These are phyloP conservation scores for Phylloporus sp. DNA, from an alignment of 768 basidiomycete genomes.

Conservation along the genomic window DNA sequence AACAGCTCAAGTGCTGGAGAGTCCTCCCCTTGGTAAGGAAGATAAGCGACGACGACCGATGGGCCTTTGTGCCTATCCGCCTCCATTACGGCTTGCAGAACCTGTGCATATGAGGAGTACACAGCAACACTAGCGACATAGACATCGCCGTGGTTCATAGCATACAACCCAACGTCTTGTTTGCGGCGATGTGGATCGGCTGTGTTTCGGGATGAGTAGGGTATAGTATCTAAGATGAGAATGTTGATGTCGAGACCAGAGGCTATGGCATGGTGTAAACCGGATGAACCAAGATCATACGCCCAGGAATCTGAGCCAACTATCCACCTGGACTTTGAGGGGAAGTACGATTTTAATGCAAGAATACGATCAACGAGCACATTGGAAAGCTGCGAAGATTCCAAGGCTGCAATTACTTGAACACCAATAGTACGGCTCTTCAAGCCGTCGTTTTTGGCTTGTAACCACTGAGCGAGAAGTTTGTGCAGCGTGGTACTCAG, in stretches of 20 bases:
- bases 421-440: conserved; percentile 59
- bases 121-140: conserved; percentile 95
- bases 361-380: conserved; percentile 54
- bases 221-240: conserved; percentile 88
- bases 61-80: conserved; percentile 90
- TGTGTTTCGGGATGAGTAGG: conserved; percentile 75
- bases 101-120: conserved; percentile 93
- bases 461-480: conserved; percentile 74
- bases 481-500: conserved; percentile 57
- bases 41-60: conserved; percentile 87
- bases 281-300: conserved; percentile 92
- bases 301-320: conserved; percentile 98
- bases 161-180: conserved; percentile 95
- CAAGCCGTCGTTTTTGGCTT: conserved; percentile 62
- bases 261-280: conserved; percentile 90
- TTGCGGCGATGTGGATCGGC: conserved; percentile 74
- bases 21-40: conserved; percentile 80
- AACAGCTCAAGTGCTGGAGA: conserved; percentile 82
- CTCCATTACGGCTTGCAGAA: conserved; percentile 85
- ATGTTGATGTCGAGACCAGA: conserved; percentile 92
- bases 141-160: conserved; percentile 96
- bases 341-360: conserved; percentile 55
- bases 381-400: conserved; percentile 36
- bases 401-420: conserved; percentile 49
- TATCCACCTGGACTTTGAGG: conserved; percentile 84